Conservation (phyloP, 2,329 filamentous ascomycete species). For the Fusarium continuum region DNA sequence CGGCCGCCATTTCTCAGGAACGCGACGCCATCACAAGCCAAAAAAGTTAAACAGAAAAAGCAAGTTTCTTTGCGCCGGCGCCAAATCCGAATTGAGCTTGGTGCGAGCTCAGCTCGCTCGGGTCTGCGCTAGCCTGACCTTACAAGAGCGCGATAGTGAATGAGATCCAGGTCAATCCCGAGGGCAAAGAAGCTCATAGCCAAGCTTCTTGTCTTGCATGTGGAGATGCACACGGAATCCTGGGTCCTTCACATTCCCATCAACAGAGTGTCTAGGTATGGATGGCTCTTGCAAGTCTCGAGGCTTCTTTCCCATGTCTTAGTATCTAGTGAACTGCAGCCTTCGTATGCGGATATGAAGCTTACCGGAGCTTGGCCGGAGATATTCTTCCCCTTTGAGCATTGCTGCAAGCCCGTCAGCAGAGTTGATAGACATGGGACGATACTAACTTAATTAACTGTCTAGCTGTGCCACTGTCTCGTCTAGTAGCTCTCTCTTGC, state of each 20-base stretch:
- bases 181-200: conserved; percentile 15
- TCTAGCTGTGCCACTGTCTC: conserved; percentile 2
- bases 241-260: neutral
- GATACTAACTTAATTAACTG: neutral
- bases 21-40: conserved; percentile 3
- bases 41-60: neutral
- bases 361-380: conserved; percentile 2
- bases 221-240: conserved; percentile 14
- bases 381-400: conserved; percentile 6
- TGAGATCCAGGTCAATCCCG: neutral
- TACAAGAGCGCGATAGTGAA: neutral
- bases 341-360: conserved; percentile 13
- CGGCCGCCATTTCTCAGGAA: neutral
- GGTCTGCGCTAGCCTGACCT: neutral
- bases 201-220: conserved; percentile 24
- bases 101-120: neutral
- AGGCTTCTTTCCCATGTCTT: conserved; percentile 6
- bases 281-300: neutral
- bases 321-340: neutral
- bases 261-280: neutral
- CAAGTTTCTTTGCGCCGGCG: neutral
- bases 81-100: neutral
- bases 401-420: conserved; percentile 11
- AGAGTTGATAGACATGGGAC: neutral
- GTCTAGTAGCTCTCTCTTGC: neutral